Conservation (phyloP, 73 alveolate species). For the Blepharisma stoltei region DNA sequence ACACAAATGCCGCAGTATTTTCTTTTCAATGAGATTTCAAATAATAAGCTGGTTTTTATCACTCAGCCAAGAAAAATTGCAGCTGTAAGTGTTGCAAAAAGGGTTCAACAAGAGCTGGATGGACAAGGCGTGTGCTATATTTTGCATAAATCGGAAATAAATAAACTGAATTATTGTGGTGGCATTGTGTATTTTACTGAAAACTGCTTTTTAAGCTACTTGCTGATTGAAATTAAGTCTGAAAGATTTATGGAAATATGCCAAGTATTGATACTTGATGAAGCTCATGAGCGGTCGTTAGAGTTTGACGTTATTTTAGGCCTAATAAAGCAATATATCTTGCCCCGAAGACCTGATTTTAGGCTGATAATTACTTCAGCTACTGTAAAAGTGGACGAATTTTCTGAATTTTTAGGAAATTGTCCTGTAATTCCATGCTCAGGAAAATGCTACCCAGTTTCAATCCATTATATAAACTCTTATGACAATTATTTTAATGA, state of each 20-base stretch:
- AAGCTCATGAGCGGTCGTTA: conserved; percentile 99
- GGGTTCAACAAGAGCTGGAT: conserved; percentile 95
- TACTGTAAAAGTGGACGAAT: conserved; percentile 86
- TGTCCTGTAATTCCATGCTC: conserved; percentile 98
- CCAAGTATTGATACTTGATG: conserved; percentile 97
- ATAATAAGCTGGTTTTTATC: conserved; percentile 90
- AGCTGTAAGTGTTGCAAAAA: conserved; percentile 98
- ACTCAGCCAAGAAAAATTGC: conserved; percentile 99
- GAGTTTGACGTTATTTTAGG: conserved; percentile 99
- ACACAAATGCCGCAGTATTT: conserved; percentile 99
- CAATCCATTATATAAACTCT: conserved; percentile 87
- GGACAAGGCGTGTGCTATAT: conserved; percentile 76
- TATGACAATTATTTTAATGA: conserved; percentile 99
- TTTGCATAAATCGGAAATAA: conserved; percentile 86
- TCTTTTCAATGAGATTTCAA: conserved; percentile 86
- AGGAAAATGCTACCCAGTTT: conserved; percentile 97
- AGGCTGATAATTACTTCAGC: conserved; percentile 99
- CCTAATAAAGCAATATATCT: conserved; percentile 74
- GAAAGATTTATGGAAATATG: conserved; percentile 72
- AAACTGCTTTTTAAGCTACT: conserved; percentile 93
- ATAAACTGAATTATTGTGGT: conserved; percentile 72
- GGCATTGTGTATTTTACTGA: conserved; percentile 82
- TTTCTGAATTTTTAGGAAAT: conserved; percentile 91
- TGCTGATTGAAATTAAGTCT: conserved; percentile 93
- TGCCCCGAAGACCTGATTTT: conserved; percentile 65